Percentiles rank a stretch among this genome's conserved stretches.
Conservation (phyloP, 140 eudicot species). For the Cichorium intybus region DNA sequence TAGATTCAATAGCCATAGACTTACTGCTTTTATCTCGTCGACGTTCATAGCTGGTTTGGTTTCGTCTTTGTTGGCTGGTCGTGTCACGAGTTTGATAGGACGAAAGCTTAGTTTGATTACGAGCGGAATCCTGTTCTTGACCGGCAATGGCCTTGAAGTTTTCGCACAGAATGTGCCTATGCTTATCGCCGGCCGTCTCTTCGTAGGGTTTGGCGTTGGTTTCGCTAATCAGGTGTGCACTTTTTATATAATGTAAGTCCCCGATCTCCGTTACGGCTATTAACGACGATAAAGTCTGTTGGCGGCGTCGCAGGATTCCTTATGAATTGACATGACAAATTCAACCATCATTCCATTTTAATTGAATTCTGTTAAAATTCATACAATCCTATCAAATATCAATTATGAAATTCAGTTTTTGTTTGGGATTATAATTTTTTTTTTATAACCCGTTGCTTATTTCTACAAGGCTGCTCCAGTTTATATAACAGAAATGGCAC, state of each 20-base stretch:
- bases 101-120: slow-evolving; percentile 40
- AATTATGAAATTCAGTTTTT: no score
- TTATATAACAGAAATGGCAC: slow-evolving; percentile 73
- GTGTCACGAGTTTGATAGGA: slow-evolving; percentile 39
- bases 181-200: slow-evolving; percentile 50
- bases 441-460: neutral
- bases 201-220: slow-evolving; percentile 67
- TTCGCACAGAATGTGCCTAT: slow-evolving; percentile 39
- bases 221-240: slow-evolving; percentile 70
- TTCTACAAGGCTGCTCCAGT: slow-evolving; percentile 60
- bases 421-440: no score
- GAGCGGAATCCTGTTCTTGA: slow-evolving; percentile 45
- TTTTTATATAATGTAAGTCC: slow-evolving; percentile 31
- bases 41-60: slow-evolving; percentile 49
- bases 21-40: slow-evolving; percentile 54
- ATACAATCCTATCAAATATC: neutral
- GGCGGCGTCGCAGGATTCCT: neutral
- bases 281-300: slow-evolving; percentile 6
- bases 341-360: neutral
- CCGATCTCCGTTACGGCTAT: slow-evolving; percentile 1
- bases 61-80: slow-evolving; percentile 51
- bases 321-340: neutral
- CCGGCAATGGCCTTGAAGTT: slow-evolving; percentile 43
- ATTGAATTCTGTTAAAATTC: neutral
- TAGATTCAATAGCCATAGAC: slow-evolving; percentile 39